Evolutionary conservation across 1,284 basidiomycete species (phyloP).

Genomic region (Erythrobasidium hasegawianum): DNA sequence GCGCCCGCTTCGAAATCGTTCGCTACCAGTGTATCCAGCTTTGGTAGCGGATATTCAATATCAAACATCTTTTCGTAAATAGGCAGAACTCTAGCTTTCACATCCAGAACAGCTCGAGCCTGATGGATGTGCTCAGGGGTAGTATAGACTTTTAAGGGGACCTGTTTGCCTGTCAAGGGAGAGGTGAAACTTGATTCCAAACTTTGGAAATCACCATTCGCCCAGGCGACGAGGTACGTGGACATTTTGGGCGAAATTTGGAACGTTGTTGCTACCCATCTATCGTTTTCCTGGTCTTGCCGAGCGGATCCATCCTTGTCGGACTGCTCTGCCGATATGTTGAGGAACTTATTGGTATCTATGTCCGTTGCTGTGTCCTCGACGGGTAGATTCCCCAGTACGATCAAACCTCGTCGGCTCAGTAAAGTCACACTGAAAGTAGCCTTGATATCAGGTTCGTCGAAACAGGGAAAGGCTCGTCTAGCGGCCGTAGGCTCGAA

Average conservation of each 20-base stretch:
- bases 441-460: slow-evolving; percentile 88
- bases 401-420: slow-evolving; percentile 58
- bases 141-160: slow-evolving; percentile 48
- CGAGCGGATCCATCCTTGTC: too few relatives aligned
- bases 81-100: slow-evolving; percentile 79
- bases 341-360: too few relatives aligned
- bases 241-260: slow-evolving; percentile 61
- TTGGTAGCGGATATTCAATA: slow-evolving; percentile 69
- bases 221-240: slow-evolving; percentile 86
- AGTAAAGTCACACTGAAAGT: slow-evolving; percentile 79
- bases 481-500: slow-evolving; percentile 80
- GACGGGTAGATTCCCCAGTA: slow-evolving; percentile 72
- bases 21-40: slow-evolving; percentile 72
- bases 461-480: slow-evolving; percentile 62
- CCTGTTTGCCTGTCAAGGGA: slow-evolving; percentile 39
- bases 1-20: slow-evolving; percentile 83
- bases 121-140: slow-evolving; percentile 83
- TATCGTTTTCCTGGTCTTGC: too few relatives aligned
- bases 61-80: slow-evolving; percentile 70
- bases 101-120: slow-evolving; percentile 71
- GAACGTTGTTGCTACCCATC: slow-evolving; percentile 48
- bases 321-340: too few relatives aligned
- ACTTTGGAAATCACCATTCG: slow-evolving; percentile 76
- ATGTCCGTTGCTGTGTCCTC: slow-evolving; percentile 20
- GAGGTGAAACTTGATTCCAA: slow-evolving; percentile 74